Percentiles rank a stretch among this genome's conserved stretches.
These are phyloP conservation scores for Avena atlantica DNA, from an alignment of 176 grass and related monocot genomes.

Conservation along the genomic window DNA sequence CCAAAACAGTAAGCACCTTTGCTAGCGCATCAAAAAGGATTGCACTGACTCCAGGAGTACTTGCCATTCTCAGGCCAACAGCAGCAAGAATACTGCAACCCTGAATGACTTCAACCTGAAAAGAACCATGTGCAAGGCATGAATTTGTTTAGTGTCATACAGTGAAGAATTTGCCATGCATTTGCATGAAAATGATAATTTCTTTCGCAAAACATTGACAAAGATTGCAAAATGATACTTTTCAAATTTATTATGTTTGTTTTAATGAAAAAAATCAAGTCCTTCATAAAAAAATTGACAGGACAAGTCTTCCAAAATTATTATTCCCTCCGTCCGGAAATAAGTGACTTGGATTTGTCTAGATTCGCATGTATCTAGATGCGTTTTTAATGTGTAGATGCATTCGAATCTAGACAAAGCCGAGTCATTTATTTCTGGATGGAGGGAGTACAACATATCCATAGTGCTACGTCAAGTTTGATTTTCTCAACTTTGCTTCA, in stretches of 20 bases:
- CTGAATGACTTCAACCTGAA: slow-evolving; percentile 91
- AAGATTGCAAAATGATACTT: not conserved
- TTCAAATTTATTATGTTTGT: not conserved
- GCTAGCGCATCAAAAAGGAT: slow-evolving; percentile 99
- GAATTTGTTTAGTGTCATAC: slow-evolving; percentile 5
- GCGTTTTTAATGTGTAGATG: too few species aligned
- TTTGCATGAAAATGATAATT: slow-evolving; percentile 26
- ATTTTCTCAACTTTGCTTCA: slow-evolving; percentile 10
- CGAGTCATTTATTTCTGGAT: too few species aligned
- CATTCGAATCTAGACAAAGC: too few species aligned
- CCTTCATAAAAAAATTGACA: not conserved
- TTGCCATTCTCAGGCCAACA: slow-evolving; percentile 96
- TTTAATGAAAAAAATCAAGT: not conserved
- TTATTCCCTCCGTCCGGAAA: not conserved
- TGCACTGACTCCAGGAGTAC: slow-evolving; percentile 96
- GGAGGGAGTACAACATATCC: not conserved
- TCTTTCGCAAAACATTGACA: slow-evolving; percentile 13
- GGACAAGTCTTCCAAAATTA: not conserved
- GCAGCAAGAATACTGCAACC: slow-evolving; percentile 96
- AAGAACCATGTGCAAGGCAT: slow-evolving; percentile 19
- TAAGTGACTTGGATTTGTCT: too few species aligned
- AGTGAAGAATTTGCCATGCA: not conserved
- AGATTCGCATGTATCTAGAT: too few species aligned
- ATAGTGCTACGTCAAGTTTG: slow-evolving; percentile 8
- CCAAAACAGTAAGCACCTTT: slow-evolving; percentile 62